A percentile compares a stretch with the other conserved stretches of the same genome.
These are phyloP conservation scores for Puccinia triticina DNA, from an alignment of 1,284 basidiomycete species.

Conservation along the genomic window DNA sequence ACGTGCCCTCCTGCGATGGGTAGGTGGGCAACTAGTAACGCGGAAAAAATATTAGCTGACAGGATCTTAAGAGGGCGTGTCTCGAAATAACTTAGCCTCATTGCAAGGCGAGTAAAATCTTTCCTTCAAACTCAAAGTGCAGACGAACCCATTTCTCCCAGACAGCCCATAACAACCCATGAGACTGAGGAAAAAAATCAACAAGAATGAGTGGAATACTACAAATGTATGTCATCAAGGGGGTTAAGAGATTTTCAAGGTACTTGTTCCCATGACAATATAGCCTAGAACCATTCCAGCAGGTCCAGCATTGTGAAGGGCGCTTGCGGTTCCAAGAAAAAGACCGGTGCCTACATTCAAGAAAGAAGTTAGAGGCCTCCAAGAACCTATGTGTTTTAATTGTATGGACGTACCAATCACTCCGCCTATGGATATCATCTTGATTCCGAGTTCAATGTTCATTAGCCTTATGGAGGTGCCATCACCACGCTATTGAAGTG, in stretches of 20 bases:
- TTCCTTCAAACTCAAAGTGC: background rate
- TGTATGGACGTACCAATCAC: conserved; percentile 27
- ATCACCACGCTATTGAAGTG: background rate
- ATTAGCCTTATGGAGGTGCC: background rate
- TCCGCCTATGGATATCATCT: conserved; percentile 51
- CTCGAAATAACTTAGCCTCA: background rate
- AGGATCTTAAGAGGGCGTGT: background rate
- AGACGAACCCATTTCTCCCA: conserved; percentile 46
- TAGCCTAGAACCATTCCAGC: conserved; percentile 41
- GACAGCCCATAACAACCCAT: conserved; percentile 44
- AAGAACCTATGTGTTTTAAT: background rate
- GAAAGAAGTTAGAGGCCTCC: background rate
- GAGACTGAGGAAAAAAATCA: conserved; percentile 10
- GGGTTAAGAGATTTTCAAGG: background rate
- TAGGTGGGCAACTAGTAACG: conserved; percentile 31
- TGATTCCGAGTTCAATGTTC: background rate
- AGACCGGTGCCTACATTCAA: conserved; percentile 39
- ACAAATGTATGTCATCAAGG: background rate
- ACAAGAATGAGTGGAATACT: background rate
- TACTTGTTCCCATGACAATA: conserved; percentile 32
- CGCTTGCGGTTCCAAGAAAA: conserved; percentile 42
- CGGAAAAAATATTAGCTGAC: background rate
- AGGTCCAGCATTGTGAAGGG: conserved; percentile 39
- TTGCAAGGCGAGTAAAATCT: background rate
- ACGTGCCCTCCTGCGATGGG: conserved; percentile 48